A percentile compares a stretch with the other conserved stretches of the same genome.
Evolutionary conservation across 208 protist genomes (phyloP).

Genomic region (Angomonas deanei): DNA sequence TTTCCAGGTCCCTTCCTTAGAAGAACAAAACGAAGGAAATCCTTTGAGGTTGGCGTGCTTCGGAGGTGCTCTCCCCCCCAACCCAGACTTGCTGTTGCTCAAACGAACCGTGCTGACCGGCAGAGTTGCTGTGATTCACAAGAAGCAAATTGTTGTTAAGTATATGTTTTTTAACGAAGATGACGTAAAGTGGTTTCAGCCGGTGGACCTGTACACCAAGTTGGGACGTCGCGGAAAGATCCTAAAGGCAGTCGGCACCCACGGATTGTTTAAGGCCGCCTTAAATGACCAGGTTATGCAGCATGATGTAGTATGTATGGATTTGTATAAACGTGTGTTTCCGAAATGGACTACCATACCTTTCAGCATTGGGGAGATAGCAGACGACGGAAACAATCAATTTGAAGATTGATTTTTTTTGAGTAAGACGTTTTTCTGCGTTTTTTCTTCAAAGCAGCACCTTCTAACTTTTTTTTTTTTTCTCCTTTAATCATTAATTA

Average conservation of each 20-base stretch:
- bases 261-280: slow-evolving; percentile 95
- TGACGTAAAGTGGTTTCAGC: slow-evolving; percentile 96
- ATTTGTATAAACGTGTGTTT: slow-evolving; percentile 96
- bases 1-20: slow-evolving; percentile 79
- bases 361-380: slow-evolving; percentile 43
- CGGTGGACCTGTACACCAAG: slow-evolving; percentile 96
- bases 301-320: slow-evolving; percentile 97
- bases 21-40: slow-evolving; percentile 71
- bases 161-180: slow-evolving; percentile 95
- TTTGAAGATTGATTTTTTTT: slow-evolving; percentile 9
- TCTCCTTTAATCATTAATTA: background rate
- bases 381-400: slow-evolving; percentile 32
- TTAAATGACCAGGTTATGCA: slow-evolving; percentile 93
- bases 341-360: slow-evolving; percentile 89
- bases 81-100: slow-evolving; percentile 77
- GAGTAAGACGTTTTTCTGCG: background rate
- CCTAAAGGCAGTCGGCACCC: slow-evolving; percentile 93
- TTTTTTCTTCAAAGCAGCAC: background rate
- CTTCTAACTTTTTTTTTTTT: slow-evolving; percentile 1
- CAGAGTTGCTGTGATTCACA: slow-evolving; percentile 84
- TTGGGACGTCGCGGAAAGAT: slow-evolving; percentile 94
- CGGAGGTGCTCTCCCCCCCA: slow-evolving; percentile 68
- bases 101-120: slow-evolving; percentile 76
- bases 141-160: slow-evolving; percentile 93
- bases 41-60: slow-evolving; percentile 70